Evolutionary conservation across 1,284 basidiomycete genomes (phyloP).

Genomic region (Melampsora larici-populina): DNA sequence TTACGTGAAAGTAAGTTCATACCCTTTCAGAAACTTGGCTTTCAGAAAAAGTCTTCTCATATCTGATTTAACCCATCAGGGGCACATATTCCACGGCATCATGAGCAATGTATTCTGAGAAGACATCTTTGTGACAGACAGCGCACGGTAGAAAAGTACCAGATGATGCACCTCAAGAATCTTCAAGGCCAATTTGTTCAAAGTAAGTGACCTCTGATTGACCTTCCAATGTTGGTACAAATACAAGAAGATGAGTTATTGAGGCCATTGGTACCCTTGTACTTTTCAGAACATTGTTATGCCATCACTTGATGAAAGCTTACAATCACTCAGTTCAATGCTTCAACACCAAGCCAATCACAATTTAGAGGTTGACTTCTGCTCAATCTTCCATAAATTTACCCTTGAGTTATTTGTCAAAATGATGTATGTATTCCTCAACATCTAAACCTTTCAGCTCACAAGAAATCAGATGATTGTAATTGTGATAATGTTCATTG

Average conservation of each 20-base stretch:
- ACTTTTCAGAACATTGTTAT: background rate
- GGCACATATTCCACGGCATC: background rate
- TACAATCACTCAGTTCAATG: background rate
- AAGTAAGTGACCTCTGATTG: background rate
- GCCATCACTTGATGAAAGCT: background rate
- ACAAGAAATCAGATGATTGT: background rate
- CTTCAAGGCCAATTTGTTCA: constrained; percentile 16
- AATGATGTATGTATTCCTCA: background rate
- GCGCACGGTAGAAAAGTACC: constrained; percentile 12
- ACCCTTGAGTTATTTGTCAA: constrained; percentile 3
- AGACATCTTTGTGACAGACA: constrained; percentile 24
- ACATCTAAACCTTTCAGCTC: background rate
- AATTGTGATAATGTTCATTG: background rate
- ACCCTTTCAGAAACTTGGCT: too few relatives aligned
- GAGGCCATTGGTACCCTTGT: too few relatives aligned
- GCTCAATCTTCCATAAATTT: background rate
- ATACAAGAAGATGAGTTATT: background rate
- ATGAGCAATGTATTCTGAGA: constrained; percentile 30
- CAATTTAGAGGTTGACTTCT: background rate
- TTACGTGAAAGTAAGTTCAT: constrained; percentile 21
- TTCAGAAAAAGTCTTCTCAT: background rate
- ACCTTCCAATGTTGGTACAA: too few relatives aligned
- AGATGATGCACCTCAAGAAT: constrained; percentile 16
- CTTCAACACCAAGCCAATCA: background rate
- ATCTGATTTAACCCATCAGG: background rate